Base-by-base conservation (phyloP, 768 basidiomycete species). In the Rhizopogon sp. region DNA sequence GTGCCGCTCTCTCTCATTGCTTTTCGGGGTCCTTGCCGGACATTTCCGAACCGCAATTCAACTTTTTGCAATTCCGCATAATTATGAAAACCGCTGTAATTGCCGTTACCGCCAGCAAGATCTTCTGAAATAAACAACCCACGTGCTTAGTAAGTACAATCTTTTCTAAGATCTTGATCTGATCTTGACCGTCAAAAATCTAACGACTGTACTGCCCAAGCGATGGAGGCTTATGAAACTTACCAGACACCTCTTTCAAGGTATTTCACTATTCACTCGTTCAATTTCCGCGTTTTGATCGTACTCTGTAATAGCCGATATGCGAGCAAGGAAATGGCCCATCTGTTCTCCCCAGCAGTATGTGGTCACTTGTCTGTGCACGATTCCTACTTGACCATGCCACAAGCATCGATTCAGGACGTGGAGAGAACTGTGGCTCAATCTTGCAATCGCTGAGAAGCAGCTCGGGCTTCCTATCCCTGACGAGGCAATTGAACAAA, bases 301-400 rank as follows among this genome's bases (percentile, higher is more conserved):
- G 50, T 41, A 31, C 28, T 20, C 17, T 53, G 43, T 52, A 31
- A 25, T 63, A 98, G 95, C 66, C 95, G 96, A 49, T 99, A 98
- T 90, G 97, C 97, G 17, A 96, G 92, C 78, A 95, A 94, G 71
- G 95, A 98, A 74, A 98, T 98, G 96, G 87, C 93, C 9, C 80
- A 93, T 70, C 80, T 99, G 43, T 99, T 98, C 77, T 98, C 96
- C n/a, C 82, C 89, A 39, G 85, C 87, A 50, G 96, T 94, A 65
- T 56, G 86, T 76, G 7, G 5, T 31, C 29, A 14, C 16, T 40
- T 22, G 17, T 37, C n/a, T 9, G 8, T 51, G 42, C 53, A 42
- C 16, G 37, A 10, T 22, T 14, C 25, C 39, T 53, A n/a, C 29
- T 16, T 37, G 2, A 46, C 25, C 28, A 14, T 43, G 13, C 39